These are phyloP conservation scores for Hypoxylon lenormandii DNA, from an alignment of 495 filamentous ascomycete species.

Conservation along the genomic window DNA sequence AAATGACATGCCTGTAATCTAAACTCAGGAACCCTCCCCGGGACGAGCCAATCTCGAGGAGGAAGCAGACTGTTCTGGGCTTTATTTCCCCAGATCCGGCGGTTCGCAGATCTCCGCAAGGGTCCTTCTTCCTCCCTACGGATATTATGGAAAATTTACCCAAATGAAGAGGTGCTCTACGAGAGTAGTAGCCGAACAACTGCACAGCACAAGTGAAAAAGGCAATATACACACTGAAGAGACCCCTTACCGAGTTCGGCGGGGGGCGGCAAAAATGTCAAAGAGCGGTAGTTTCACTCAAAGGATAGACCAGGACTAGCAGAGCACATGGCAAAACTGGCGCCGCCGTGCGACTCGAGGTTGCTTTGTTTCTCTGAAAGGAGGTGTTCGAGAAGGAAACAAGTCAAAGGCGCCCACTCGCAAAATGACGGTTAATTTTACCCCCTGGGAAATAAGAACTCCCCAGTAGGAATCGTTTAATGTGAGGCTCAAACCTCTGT, in stretches of 20 bases:
- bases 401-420: not conserved
- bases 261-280: conserved; percentile 36
- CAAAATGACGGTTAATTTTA: not conserved
- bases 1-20: conserved; percentile 23
- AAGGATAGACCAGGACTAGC: not conserved
- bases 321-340: conserved; percentile 25
- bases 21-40: conserved; percentile 22
- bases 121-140: conserved; percentile 37
- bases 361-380: conserved; percentile 10
- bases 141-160: conserved; percentile 38
- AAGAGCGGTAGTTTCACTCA: conserved; percentile 28
- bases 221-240: not conserved
- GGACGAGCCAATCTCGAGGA: conserved; percentile 3
- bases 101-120: conserved; percentile 43
- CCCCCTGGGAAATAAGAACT: conserved; percentile 4
- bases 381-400: conserved; percentile 20
- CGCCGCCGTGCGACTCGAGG: conserved; percentile 19
- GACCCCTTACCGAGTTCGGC: conserved; percentile 21
- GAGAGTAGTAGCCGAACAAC: conserved; percentile 23
- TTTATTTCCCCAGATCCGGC: conserved; percentile 38
- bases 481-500: conserved; percentile 1
- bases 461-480: not conserved
- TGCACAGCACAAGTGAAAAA: conserved; percentile 21
- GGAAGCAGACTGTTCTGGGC: conserved; percentile 39
- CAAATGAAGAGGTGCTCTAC: conserved; percentile 35